Evolutionary conservation across 331 rosid genomes (phyloP).

Genomic region (Malus hybrid): DNA sequence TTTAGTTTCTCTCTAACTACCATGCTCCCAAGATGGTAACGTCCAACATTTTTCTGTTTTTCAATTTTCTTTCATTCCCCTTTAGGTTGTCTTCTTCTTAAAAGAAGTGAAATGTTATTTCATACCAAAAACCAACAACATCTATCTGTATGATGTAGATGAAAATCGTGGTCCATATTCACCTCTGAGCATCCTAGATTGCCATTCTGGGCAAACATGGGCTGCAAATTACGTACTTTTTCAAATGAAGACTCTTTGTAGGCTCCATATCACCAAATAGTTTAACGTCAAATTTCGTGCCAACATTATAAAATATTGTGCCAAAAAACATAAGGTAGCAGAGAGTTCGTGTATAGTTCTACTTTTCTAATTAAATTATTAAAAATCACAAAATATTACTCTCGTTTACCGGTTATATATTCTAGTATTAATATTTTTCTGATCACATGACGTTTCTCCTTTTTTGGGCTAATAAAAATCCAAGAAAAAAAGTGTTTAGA

Average conservation of each 20-base stretch:
- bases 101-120: constrained; percentile 25
- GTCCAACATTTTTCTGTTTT: neutral
- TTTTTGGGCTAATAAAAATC: neutral
- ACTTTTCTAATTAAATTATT: too few relatives aligned
- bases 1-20: neutral
- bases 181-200: constrained; percentile 10
- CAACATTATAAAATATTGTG: too few relatives aligned
- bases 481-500: neutral
- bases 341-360: too few relatives aligned
- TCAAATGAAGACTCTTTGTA: too few relatives aligned
- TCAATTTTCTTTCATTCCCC: neutral
- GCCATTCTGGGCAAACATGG: neutral
- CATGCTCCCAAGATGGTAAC: neutral
- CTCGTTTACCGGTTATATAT: too few relatives aligned
- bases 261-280: too few relatives aligned
- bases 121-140: neutral
- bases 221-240: neutral
- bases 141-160: constrained; percentile 12
- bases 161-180: constrained; percentile 9
- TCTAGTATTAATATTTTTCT: too few relatives aligned
- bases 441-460: too few relatives aligned
- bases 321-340: too few relatives aligned
- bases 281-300: too few relatives aligned
- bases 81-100: constrained; percentile 10
- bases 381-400: too few relatives aligned